phyloP scores from a whole-genome alignment of 2,329 filamentous ascomycete species.

The Dactylonectria macrodidyma region DNA sequence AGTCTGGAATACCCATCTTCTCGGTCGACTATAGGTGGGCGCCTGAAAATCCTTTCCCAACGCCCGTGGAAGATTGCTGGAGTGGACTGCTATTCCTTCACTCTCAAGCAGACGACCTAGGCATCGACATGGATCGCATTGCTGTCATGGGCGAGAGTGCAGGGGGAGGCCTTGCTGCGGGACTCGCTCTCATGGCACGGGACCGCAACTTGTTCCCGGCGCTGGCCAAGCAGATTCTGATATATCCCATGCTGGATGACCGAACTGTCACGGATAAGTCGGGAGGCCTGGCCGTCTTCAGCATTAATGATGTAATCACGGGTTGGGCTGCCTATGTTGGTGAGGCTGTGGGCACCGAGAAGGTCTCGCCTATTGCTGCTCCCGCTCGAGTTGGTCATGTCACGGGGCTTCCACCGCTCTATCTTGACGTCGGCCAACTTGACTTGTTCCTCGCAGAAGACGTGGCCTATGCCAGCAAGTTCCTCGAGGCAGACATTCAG shows the following conservation, averaged over 20 bases:
- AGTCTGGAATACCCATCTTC: conserved; percentile 23
- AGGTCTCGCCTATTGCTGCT: conserved; percentile 9
- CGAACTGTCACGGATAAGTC: conserved; percentile 9
- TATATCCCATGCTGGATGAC: conserved; percentile 31
- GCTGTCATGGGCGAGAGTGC: conserved; percentile 33
- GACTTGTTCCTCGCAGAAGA: conserved; percentile 22
- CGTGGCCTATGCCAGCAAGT: conserved; percentile 15
- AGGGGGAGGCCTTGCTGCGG: conserved; percentile 20
- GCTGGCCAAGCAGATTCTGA: conserved; percentile 23
- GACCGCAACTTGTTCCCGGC: conserved; percentile 21
- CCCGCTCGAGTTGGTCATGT: conserved; percentile 16
- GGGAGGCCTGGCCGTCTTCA: conserved; percentile 10
- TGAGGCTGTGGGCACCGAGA: background rate
- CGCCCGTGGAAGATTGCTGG: conserved; percentile 25
- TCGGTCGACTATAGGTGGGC: conserved; percentile 31
- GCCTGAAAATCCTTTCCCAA: conserved; percentile 25
- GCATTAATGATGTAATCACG: conserved; percentile 16
- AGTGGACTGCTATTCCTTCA: conserved; percentile 11
- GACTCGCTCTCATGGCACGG: background rate
- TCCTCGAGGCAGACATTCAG: conserved; percentile 14
- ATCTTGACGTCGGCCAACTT: conserved; percentile 22
- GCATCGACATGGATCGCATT: conserved; percentile 8
- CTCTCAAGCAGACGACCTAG: background rate
- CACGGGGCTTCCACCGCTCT: conserved; percentile 15
- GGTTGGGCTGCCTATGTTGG: conserved; percentile 28